Evolutionary conservation across 1,139 yeast species (phyloP), one percentile per base, ranked within the genome.

Genomic region (Schizosaccharomyces versatilis): DNA sequence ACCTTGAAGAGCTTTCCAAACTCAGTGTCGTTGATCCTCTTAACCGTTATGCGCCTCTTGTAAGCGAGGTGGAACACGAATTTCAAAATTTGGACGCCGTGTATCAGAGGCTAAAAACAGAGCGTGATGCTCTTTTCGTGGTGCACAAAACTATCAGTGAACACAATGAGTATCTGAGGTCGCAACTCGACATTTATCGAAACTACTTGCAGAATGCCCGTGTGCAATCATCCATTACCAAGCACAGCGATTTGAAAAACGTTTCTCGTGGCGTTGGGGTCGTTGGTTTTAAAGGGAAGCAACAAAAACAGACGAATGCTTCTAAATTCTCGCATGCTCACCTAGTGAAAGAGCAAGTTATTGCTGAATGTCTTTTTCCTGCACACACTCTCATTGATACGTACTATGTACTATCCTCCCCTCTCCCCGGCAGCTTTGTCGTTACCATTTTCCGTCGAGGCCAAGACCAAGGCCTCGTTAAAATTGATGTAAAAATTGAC

Each of bases 121-220:
- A 69, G 60, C 64, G 68, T 6, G 55, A 54, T 24, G 67, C 70
- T 8, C 60, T 69, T 19, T 66, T 67, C 47, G 66, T 64, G 15
- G 72, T 69, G 10, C 65, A 62, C 58, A 57, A 63, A 10, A 63
- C 67, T 41, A 67, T 69, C 42, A 57, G 64, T 9, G 71, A 68
- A 53, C 72, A 68, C 57, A 68, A 68, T 52, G 69, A 66, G 49
- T 69, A 69, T 56, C 62, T 69, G 39, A 59, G 62, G 38, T 61
- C 66, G 2, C 72, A 69, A 59, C 59, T 69, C 36, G 69, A 67
- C 42, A 68, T 71, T 1, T 69, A 67, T 59, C 59, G 67, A 40
- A 67, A 70, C 7, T 69, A 69, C 56, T 58, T 69, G 54, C 58
- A 62, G 53, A 69, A 69, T 54, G 71, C 69, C 36, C 62, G 71